Evolutionary conservation across 1,139 yeast genomes (phyloP).

Genomic region (Debaryomyces psychrophilus): DNA sequence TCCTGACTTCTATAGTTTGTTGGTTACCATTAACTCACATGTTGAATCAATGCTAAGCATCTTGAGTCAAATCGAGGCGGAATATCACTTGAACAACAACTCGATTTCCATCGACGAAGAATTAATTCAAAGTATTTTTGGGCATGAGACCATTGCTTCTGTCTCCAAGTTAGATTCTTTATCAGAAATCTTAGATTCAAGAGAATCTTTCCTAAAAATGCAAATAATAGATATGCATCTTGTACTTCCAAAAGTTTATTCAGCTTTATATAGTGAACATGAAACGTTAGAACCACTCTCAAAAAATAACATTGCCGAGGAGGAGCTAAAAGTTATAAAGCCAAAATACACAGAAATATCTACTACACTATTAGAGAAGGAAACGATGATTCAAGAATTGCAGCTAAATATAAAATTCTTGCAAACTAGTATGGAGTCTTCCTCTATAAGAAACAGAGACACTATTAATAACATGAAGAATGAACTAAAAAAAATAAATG

Average conservation of each 20-base stretch:
- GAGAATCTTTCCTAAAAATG: not conserved
- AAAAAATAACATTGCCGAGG: not conserved
- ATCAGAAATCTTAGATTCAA: not conserved
- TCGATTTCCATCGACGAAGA: not conserved
- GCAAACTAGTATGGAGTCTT: constrained; percentile 43
- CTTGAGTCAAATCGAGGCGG: not conserved
- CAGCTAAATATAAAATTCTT: constrained; percentile 46
- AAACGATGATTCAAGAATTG: constrained; percentile 36
- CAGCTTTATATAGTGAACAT: not conserved
- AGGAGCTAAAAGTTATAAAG: not conserved
- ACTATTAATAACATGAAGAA: constrained; percentile 26
- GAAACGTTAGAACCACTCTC: not conserved
- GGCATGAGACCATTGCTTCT: not conserved
- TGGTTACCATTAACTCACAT: not conserved
- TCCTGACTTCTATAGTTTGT: not conserved
- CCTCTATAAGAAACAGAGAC: constrained; percentile 33
- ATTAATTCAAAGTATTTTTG: not conserved
- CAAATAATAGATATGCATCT: not conserved
- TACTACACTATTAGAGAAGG: constrained; percentile 28
- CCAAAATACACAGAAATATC: constrained; percentile 2
- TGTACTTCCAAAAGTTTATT: not conserved
- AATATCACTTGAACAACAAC: not conserved
- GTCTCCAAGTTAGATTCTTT: not conserved
- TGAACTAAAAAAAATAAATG: constrained; percentile 26
- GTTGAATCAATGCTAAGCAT: not conserved